phyloP scores from a whole-genome alignment of 179 eudicot species.

The Silene vulgaris region DNA sequence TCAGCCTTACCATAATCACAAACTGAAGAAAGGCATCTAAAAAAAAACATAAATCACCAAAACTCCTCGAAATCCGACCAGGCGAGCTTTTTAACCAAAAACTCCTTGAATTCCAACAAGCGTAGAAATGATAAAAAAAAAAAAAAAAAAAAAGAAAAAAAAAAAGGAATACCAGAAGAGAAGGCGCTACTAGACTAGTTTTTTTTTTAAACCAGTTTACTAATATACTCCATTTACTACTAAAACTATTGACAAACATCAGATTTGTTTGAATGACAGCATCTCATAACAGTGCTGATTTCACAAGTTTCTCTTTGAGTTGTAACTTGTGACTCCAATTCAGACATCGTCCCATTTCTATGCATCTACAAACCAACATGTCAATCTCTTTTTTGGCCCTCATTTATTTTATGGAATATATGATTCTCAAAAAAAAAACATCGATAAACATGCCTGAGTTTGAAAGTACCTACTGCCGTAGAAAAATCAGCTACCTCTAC shows the following conservation, averaged over 20 bases:
- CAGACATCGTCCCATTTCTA: background rate
- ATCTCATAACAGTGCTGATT: background rate
- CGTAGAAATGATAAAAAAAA: background rate
- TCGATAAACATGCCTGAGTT: too few species aligned
- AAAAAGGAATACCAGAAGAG: too few species aligned
- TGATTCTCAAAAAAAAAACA: too few species aligned
- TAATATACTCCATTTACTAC: background rate
- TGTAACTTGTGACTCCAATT: background rate
- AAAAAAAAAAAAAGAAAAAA: too few species aligned
- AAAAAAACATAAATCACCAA: background rate
- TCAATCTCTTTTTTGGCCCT: constrained; percentile 1
- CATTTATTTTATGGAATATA: background rate
- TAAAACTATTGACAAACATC: background rate
- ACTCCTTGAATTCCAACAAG: background rate
- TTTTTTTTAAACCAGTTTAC: too few species aligned
- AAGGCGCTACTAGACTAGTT: too few species aligned
- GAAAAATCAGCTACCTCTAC: background rate
- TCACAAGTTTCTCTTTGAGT: background rate
- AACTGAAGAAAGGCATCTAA: background rate
- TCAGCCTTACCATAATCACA: background rate
- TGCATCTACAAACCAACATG: background rate
- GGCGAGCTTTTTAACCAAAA: background rate
- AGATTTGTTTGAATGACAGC: background rate
- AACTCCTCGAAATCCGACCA: too few species aligned
- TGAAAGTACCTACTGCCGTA: background rate